Conservation (phyloP, 305 asterid species). For the Fraxinus floribunda region DNA sequence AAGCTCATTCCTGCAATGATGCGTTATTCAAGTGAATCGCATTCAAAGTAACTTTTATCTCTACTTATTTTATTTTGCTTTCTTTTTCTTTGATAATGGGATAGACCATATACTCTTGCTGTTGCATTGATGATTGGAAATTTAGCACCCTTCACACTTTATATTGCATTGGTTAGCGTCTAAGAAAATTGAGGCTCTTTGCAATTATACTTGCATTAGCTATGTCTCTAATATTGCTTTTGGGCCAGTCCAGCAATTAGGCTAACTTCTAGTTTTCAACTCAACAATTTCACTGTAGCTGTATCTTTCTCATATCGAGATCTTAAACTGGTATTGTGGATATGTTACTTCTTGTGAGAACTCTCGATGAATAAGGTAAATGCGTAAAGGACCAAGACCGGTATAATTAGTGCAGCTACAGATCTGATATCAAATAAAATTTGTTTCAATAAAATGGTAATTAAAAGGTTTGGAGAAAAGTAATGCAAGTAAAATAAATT, state of each 20-base stretch:
- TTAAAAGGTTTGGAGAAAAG: not conserved
- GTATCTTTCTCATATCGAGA: slow-evolving; percentile 11
- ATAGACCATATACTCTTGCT: not conserved
- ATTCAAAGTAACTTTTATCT: slow-evolving; percentile 72
- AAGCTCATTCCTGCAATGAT: slow-evolving; percentile 99
- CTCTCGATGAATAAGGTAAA: slow-evolving; percentile 8
- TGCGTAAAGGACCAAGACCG: not conserved
- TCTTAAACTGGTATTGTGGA: slow-evolving; percentile 11
- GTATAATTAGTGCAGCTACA: slow-evolving; percentile 13
- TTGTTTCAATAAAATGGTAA: not conserved
- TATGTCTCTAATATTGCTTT: slow-evolving; percentile 15
- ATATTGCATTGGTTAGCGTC: not conserved
- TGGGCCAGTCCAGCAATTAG: not conserved
- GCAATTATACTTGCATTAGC: slow-evolving; percentile 6
- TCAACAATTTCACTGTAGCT: slow-evolving; percentile 12
- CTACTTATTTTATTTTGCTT: slow-evolving; percentile 18
- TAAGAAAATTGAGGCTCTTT: slow-evolving; percentile 6
- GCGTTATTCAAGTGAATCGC: slow-evolving; percentile 98
- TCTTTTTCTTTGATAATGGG: slow-evolving; percentile 1
- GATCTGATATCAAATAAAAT: slow-evolving; percentile 3
- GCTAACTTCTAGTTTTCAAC: slow-evolving; percentile 1
- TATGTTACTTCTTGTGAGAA: not conserved
- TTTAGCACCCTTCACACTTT: not conserved
- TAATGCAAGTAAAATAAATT: not conserved
- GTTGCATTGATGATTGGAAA: not conserved